Evolutionary conservation across 768 basidiomycete species (phyloP), one percentile per base, ranked within the genome.

Genomic region (Suillus subalutaceus): DNA sequence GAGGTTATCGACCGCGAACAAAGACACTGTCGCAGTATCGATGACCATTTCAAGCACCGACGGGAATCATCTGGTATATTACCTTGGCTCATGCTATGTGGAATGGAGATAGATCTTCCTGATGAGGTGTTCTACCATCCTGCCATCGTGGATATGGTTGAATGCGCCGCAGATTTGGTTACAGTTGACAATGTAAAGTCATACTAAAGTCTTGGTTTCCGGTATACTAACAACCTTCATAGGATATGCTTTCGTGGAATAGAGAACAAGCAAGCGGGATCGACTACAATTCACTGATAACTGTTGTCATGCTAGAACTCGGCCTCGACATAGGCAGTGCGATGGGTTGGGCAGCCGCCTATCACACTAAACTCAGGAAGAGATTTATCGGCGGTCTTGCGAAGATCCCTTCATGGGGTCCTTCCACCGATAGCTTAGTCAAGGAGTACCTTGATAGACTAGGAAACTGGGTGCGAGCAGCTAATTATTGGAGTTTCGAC

Each of bases 181-280:
- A 41, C 40, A 26, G 64, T 73, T 16, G 66, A 67, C 57, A 78
- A 75, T 63, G 75, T 70, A 40, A 65, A 65, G 69, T 55, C 53
- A 15, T 6, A 32, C 16, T 35, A 10, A 10, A 35, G 10, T 10
- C n/a, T 9, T 48, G 9, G 46, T 48, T 10, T 48, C 9, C n/a
- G 10, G 1, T 32, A 16, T 30, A 9, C 12, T 40, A 35, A 15
- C 26, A 5, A 10, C n/a, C 35, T 40, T 30, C 18, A 18, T 53
- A 78, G 80, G 81, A 82, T 55, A 63, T 81, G 20, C 74, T 68
- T 44, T 81, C 79, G 1, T 80, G 76, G 67, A 79, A 75, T 63
- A 67, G 71, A 26, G 79, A 81, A 65, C 74, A 78, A 65, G 75
- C 75, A 10, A 65, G 68, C 0, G 79, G 79, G 10, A 72, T 76